Evolutionary conservation across 2,329 filamentous ascomycete genomes (phyloP), one percentile per base, ranked within the genome.

Genomic region (Sclerotinia sclerotiorum): DNA sequence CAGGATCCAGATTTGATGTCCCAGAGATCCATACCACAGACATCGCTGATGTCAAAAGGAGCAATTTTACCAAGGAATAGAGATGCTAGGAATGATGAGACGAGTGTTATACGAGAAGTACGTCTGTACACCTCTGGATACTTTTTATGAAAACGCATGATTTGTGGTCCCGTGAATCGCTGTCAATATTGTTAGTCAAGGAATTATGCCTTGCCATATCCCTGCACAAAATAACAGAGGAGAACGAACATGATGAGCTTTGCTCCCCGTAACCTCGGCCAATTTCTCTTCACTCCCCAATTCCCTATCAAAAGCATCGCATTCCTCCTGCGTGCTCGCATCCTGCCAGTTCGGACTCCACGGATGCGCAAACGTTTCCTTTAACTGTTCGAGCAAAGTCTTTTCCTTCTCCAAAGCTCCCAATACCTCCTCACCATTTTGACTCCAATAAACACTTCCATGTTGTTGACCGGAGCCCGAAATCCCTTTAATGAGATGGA

Each of bases 281-380:
- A 99, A 81, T 71, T 84, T 84, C 75, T 90, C 84, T 2, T 86
- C 82, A 8, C 83, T 83, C 0, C 91, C 91, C 10, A 97, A 81
- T 65, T 83, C 82, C 6, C 82, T 84, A 78, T 98, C 94, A 77
- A 98, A 98, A 71, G 87, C 84, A 78, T 97, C 93, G 77, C 94
- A 97, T 81, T 99, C 92, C 73, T 84, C 84, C 81, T 97, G 93
- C 2, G 95, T 98, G 80, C 93, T 97, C 70, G 94, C 90, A 79
- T 99, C 95, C 81, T 98, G 95, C 95, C 95, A 99, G 79, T 98
- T 99, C 10, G 95, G 95, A 72, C 92, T 93, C 81, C 89, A 94
- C 5, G 91, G 89, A 78, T 96, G 90, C 21, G 93, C 91, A 77
- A 98, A 92, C 0, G 90, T 81, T 35, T 79, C 75, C 69, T 79